These are phyloP conservation scores for Entamoeba invadens DNA, from an alignment of 208 protist genomes.

Conservation along the genomic window DNA sequence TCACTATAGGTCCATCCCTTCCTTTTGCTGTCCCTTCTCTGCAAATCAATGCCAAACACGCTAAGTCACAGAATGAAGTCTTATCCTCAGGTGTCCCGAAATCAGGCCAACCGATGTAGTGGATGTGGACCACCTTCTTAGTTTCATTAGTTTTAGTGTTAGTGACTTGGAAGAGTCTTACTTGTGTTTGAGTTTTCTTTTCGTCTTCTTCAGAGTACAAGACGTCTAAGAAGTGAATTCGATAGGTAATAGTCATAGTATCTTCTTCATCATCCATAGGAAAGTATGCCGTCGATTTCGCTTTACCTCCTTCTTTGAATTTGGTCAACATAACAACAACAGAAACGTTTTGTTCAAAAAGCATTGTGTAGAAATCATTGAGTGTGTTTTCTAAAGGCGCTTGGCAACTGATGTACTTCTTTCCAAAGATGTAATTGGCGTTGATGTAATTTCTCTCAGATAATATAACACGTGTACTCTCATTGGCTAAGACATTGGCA, in stretches of 20 bases:
- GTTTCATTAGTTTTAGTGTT: neutral
- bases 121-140: neutral
- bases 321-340: neutral
- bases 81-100: neutral
- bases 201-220: neutral
- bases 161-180: neutral
- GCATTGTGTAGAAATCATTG: neutral
- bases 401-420: neutral
- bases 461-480: neutral
- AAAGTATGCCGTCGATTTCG: neutral
- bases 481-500: neutral
- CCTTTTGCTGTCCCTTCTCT: neutral
- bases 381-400: neutral
- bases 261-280: neutral
- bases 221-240: neutral
- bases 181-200: neutral
- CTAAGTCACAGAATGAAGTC: neutral
- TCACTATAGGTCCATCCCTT: neutral
- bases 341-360: neutral
- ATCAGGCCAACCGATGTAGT: neutral
- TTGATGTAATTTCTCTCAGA: neutral
- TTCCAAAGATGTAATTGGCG: neutral
- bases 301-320: neutral
- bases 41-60: neutral
- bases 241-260: neutral